These are phyloP conservation scores for Ophiostoma tasmaniense DNA, from an alignment of 2,329 filamentous ascomycete species.

Conservation along the genomic window DNA sequence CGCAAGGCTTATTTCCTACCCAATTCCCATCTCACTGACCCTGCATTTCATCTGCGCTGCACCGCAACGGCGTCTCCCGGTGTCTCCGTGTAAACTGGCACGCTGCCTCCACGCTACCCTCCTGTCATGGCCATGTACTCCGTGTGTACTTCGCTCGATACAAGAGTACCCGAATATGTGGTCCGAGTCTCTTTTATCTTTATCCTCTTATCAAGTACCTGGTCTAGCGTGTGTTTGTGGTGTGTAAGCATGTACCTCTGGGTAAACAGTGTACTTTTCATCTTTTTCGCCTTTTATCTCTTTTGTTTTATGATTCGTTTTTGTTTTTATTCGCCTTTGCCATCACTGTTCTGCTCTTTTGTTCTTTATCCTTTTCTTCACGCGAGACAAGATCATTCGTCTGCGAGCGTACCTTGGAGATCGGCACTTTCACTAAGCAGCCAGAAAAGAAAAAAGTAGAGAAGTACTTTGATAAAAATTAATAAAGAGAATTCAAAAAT, in stretches of 20 bases:
- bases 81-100: constrained; percentile 3
- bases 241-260: neutral
- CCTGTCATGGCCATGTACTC: neutral
- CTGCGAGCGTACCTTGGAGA: neutral
- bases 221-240: neutral
- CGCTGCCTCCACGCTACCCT: neutral
- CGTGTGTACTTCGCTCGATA: neutral
- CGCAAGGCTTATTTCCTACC: neutral
- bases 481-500: neutral
- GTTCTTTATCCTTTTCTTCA: neutral
- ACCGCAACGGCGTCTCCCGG: neutral
- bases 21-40: neutral
- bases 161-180: neutral
- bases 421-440: neutral
- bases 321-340: neutral
- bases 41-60: neutral
- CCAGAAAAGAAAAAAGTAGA: neutral
- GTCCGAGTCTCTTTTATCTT: neutral
- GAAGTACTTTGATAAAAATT: neutral
- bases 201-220: neutral
- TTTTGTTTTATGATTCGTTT: neutral
- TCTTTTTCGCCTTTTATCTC: neutral
- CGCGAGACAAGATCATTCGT: neutral
- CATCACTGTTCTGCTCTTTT: neutral
- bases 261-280: neutral